Evolutionary conservation across 1,139 yeast genomes (phyloP), one percentile per base, ranked within the genome.

Genomic region (Candida albicans): DNA sequence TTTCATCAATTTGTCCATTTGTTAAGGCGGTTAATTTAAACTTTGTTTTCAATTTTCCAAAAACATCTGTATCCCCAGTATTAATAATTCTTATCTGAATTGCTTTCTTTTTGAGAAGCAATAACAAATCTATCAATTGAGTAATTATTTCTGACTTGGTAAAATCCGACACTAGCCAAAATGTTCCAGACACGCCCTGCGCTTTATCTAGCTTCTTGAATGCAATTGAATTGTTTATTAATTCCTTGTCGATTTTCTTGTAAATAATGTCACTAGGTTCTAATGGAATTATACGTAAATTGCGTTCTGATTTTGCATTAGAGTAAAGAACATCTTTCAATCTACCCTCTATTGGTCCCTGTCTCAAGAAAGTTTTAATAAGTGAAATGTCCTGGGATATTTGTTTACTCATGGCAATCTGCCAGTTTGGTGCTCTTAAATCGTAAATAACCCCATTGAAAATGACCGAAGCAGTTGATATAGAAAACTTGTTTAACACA

Each of bases 361-460:
- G 49, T 15, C 48, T 46, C 7, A 73, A 46, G 33, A 55, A 56
- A 10, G 53, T 52, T 38, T 64, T 65, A 12, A 74, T 48, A 4
- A 59, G 43, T 4, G 53, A 42, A 3, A 72, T 65, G 52, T 74
- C 79, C 41, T 68, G 72, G 2, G 62, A 44, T 8, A 74, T 55
- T 50, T 72, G 77, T 32, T 57, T 62, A 8, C 70, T 67, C 71
- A 73, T 64, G 2, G 63, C 56, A 1, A 59, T 54, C 47, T 71
- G 74, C 77, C 78, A 73, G 31, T 58, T 58, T 1, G 66, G 62
- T 2, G 70, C 52, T 6, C 55, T 45, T 47, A 74, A 55, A 13
- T 62, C 75, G 49, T 69, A 64, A 24, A 87, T 73, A 2, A 84
- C 80, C 35, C 98, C 98, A 61, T 93, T 87, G 34, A 82, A 79